Conservation (phyloP, 768 basidiomycete species). For the Pleurotus cornucopiae region DNA sequence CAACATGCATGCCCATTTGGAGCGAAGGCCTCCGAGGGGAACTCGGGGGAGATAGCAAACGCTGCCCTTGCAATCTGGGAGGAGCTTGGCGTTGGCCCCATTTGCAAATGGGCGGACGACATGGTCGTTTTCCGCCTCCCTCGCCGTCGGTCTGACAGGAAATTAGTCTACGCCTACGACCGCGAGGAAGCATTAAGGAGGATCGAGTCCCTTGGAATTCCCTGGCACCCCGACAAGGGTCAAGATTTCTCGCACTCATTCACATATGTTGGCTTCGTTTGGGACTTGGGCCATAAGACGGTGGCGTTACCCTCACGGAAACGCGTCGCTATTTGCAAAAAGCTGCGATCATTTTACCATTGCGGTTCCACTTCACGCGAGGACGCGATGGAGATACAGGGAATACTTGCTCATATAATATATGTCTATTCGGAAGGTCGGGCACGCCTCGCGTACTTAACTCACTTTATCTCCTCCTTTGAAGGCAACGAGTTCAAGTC, state of each 20-base stretch:
- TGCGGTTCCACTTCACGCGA: background rate
- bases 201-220: slow-evolving; percentile 15
- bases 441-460: slow-evolving; percentile 19
- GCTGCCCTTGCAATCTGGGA: too few species aligned
- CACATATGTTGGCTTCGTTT: slow-evolving; percentile 24
- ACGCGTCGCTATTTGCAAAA: slow-evolving; percentile 16
- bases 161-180: slow-evolving; percentile 14
- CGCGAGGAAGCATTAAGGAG: slow-evolving; percentile 3
- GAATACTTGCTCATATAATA: slow-evolving; percentile 27
- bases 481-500: slow-evolving; percentile 12
- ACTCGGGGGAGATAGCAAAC: too few species aligned
- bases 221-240: slow-evolving; percentile 21
- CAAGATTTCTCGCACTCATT: slow-evolving; percentile 11
- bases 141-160: slow-evolving; percentile 9
- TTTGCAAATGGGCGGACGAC: slow-evolving; percentile 9
- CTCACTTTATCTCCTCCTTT: slow-evolving; percentile 19
- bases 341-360: slow-evolving; percentile 10
- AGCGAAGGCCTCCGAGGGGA: too few species aligned
- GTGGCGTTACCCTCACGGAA: slow-evolving; percentile 24
- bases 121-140: slow-evolving; percentile 20
- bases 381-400: slow-evolving; percentile 18
- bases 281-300: slow-evolving; percentile 21
- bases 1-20: slow-evolving; percentile 19
- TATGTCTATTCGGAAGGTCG: slow-evolving; percentile 17
- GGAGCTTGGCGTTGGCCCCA: too few species aligned